Evolutionary conservation across 495 filamentous ascomycete species (phyloP).

Genomic region (Oidiodendron maius): DNA sequence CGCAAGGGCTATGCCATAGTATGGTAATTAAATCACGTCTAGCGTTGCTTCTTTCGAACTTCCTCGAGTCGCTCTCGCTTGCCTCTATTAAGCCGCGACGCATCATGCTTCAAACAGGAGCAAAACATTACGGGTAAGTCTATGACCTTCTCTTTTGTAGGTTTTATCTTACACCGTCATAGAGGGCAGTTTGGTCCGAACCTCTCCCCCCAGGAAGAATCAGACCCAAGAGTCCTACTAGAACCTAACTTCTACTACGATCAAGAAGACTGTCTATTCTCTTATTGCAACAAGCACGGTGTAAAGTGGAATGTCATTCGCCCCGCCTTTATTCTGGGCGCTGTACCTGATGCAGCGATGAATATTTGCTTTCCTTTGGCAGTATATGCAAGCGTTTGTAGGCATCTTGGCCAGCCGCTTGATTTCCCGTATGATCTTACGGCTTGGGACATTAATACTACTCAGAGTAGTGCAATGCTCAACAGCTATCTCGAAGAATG

Average conservation of each 20-base stretch:
- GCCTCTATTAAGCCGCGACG: too few relatives aligned
- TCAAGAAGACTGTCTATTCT: constrained; percentile 38
- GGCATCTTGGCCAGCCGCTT: constrained; percentile 29
- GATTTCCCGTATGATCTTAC: constrained; percentile 34
- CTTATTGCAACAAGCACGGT: constrained; percentile 27
- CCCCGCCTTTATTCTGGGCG: constrained; percentile 42
- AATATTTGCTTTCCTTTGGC: constrained; percentile 41
- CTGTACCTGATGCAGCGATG: constrained; percentile 44
- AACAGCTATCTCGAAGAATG: constrained; percentile 47
- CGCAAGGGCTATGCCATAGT: background rate
- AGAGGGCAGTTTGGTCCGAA: background rate
- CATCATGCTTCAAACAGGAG: too few relatives aligned
- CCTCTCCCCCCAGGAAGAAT: background rate
- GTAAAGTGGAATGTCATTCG: constrained; percentile 32
- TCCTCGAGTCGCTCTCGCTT: too few relatives aligned
- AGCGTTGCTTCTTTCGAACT: too few relatives aligned
- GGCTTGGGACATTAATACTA: constrained; percentile 34
- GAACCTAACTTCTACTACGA: constrained; percentile 32
- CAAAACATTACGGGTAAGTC: too few relatives aligned
- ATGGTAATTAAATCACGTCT: background rate
- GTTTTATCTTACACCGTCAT: background rate
- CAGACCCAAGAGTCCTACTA: background rate
- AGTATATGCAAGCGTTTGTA: constrained; percentile 40
- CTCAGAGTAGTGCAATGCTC: constrained; percentile 34
- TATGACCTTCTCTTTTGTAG: background rate